A percentile compares a stretch with the other conserved stretches of the same genome.
Conservation (phyloP, 768 basidiomycete genomes). For the Tephrocybe sp. region DNA sequence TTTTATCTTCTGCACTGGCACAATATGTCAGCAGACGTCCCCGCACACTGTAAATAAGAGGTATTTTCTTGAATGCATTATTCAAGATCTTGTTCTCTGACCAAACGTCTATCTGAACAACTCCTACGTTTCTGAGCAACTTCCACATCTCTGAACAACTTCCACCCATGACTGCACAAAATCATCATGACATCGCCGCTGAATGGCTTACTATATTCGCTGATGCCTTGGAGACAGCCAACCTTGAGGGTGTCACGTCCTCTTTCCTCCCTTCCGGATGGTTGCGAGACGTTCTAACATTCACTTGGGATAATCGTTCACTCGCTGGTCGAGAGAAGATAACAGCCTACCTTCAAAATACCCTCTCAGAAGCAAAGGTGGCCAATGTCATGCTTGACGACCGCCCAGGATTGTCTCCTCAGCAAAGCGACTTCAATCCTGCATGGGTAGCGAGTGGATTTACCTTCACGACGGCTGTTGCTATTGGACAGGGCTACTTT, state of each 20-base stretch:
- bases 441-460: slow-evolving; percentile 35
- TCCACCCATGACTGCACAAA: not conserved
- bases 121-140: not conserved
- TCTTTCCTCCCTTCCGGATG: slow-evolving; percentile 35
- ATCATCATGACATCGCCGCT: not conserved
- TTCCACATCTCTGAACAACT: not conserved
- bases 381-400: slow-evolving; percentile 27
- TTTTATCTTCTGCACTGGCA: too few species aligned
- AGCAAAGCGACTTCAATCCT: slow-evolving; percentile 14
- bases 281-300: slow-evolving; percentile 41
- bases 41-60: too few species aligned
- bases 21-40: too few species aligned
- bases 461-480: slow-evolving; percentile 32
- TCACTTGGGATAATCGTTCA: slow-evolving; percentile 43
- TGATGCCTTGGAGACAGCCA: slow-evolving; percentile 14
- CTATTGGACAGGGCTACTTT: slow-evolving; percentile 32
- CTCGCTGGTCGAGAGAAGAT: slow-evolving; percentile 35
- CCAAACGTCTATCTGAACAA: too few species aligned
- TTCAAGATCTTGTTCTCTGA: too few species aligned
- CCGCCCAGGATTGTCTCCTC: slow-evolving; percentile 20
- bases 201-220: slow-evolving; percentile 30
- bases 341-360: slow-evolving; percentile 26
- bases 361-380: slow-evolving; percentile 22
- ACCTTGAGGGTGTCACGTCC: slow-evolving; percentile 21
- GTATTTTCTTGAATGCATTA: too few species aligned